A percentile compares a stretch with the other conserved stretches of the same genome.
These are phyloP conservation scores for Cyclocybe aegerita DNA, from an alignment of 768 basidiomycete species.

Conservation along the genomic window DNA sequence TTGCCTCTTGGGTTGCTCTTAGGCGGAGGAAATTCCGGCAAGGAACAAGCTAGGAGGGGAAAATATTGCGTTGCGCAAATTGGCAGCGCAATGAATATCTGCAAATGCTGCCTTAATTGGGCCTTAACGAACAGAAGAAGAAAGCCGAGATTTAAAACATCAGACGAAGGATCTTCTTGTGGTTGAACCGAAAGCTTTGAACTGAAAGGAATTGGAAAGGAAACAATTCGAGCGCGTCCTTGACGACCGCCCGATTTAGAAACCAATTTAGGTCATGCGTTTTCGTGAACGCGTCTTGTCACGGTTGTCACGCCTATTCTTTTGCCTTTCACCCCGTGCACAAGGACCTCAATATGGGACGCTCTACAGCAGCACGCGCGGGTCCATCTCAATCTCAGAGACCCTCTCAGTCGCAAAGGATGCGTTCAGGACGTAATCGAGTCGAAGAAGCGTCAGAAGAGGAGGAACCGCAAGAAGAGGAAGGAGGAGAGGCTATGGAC, in stretches of 20 bases:
- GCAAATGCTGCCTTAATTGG: too few relatives aligned
- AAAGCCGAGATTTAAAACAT: too few relatives aligned
- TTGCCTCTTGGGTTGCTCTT: too few relatives aligned
- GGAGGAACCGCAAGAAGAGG: conserved; percentile 34
- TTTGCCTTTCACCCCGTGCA: conserved; percentile 6
- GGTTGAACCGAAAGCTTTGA: too few relatives aligned
- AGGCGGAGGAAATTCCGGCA: too few relatives aligned
- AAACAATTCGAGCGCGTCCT: too few relatives aligned
- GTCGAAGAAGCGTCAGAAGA: conserved; percentile 34
- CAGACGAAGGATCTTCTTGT: too few relatives aligned
- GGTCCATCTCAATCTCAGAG: conserved; percentile 41
- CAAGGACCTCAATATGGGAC: conserved; percentile 25
- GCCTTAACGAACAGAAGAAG: too few relatives aligned
- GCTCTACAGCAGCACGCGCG: conserved; percentile 34
- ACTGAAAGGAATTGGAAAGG: too few relatives aligned
- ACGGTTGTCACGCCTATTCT: conserved; percentile 12
- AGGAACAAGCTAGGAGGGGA: too few relatives aligned
- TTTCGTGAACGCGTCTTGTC: conserved; percentile 10
- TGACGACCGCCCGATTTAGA: background rate
- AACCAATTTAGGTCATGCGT: background rate
- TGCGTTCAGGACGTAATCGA: conserved; percentile 24
- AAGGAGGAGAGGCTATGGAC: conserved; percentile 32
- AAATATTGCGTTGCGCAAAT: too few relatives aligned
- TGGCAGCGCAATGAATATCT: too few relatives aligned
- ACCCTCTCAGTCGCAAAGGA: conserved; percentile 34